Evolutionary conservation across 495 filamentous ascomycete genomes (phyloP).

Genomic region (Aspergillus funiculosus): DNA sequence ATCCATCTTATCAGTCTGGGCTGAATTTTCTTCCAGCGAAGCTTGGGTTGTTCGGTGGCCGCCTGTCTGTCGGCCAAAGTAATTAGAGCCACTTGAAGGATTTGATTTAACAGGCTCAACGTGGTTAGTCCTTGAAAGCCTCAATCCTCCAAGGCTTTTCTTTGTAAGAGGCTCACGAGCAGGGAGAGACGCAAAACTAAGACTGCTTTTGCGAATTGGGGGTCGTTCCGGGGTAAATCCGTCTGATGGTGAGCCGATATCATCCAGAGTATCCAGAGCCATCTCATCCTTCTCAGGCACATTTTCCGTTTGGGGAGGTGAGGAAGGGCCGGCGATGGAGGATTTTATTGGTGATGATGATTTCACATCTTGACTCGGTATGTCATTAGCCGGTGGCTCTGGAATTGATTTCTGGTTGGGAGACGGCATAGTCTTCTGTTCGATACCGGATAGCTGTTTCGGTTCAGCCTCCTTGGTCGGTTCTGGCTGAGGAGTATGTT

Average conservation of each 20-base stretch:
- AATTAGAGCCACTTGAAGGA: conserved; percentile 41
- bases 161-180: conserved; percentile 79
- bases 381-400: conserved; percentile 6
- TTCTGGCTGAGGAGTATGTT: conserved; percentile 17
- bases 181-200: conserved; percentile 87
- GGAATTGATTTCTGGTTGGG: not conserved
- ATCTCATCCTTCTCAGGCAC: conserved; percentile 43
- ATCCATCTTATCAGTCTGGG: conserved; percentile 53
- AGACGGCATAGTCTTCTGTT: conserved; percentile 22
- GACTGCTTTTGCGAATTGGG: conserved; percentile 82
- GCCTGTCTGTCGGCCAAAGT: conserved; percentile 51
- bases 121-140: conserved; percentile 72
- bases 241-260: conserved; percentile 56
- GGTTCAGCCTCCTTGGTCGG: conserved; percentile 10
- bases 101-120: conserved; percentile 57
- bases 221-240: conserved; percentile 55
- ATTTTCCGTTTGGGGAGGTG: conserved; percentile 22
- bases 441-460: conserved; percentile 12
- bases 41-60: conserved; percentile 33
- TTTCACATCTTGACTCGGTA: conserved; percentile 3
- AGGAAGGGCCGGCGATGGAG: conserved; percentile 6
- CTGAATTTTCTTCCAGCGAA: conserved; percentile 29
- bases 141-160: conserved; percentile 70
- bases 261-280: conserved; percentile 47
- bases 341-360: conserved; percentile 22